Percentiles rank a stretch among this genome's conserved stretches.
These are phyloP conservation scores for Sphagnum magellanicum DNA, from an alignment of 228 moss, liverwort and hornwort species.

Conservation along the genomic window DNA sequence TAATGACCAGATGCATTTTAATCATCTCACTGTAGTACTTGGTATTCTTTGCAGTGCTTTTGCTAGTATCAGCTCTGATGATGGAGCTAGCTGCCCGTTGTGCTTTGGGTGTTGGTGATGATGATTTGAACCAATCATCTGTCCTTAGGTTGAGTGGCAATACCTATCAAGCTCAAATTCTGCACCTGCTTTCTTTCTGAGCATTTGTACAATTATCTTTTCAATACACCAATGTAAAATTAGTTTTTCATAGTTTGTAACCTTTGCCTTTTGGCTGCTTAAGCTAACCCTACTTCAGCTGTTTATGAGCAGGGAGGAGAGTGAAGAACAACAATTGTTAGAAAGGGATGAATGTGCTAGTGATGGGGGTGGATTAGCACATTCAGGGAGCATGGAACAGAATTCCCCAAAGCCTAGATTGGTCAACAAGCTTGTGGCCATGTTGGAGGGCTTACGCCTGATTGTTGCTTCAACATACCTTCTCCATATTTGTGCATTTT, in stretches of 20 bases:
- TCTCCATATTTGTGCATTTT: conserved; percentile 55
- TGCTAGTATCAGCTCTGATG: conserved; percentile 50
- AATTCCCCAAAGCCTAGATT: conserved; percentile 3
- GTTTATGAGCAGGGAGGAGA: conserved; percentile 26
- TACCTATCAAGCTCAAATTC: background rate
- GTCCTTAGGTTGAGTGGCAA: conserved; percentile 15
- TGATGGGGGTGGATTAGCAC: conserved; percentile 15
- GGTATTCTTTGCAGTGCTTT: conserved; percentile 20
- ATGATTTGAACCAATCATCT: conserved; percentile 24
- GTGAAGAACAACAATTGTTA: conserved; percentile 28
- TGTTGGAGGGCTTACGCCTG: conserved; percentile 40
- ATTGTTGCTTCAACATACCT: conserved; percentile 50
- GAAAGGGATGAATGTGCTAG: conserved; percentile 21
- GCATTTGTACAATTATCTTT: too few relatives aligned
- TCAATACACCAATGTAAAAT: too few relatives aligned
- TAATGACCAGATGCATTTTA: too few relatives aligned
- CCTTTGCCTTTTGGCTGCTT: too few relatives aligned
- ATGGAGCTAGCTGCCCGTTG: conserved; percentile 62
- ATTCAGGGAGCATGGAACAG: conserved; percentile 10
- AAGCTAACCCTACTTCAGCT: conserved; percentile 9
- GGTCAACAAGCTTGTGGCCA: conserved; percentile 21
- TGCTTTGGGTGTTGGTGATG: conserved; percentile 49
- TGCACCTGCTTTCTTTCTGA: too few relatives aligned
- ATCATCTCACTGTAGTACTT: too few relatives aligned
- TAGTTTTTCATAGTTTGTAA: too few relatives aligned